A percentile compares a stretch with the other conserved stretches of the same genome.
These are phyloP conservation scores for Hypomyces perniciosus DNA, from an alignment of 2,329 filamentous ascomycete species.

Conservation along the genomic window DNA sequence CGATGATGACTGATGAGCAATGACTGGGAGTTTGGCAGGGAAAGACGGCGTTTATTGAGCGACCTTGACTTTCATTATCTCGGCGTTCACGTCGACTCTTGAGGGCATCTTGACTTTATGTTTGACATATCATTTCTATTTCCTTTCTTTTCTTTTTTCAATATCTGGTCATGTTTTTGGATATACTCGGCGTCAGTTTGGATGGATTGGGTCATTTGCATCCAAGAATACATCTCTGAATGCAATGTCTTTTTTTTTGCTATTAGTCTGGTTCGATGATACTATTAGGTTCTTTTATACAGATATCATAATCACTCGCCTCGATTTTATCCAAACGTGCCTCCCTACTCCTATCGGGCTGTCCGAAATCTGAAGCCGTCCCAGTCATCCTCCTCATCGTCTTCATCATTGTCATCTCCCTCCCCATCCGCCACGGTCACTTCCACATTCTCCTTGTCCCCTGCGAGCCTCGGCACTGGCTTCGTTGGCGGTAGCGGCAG, in stretches of 20 bases:
- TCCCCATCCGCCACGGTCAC: slow-evolving; percentile 26
- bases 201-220: not conserved
- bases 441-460: slow-evolving; percentile 25
- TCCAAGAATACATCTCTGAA: not conserved
- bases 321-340: not conserved
- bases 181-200: not conserved
- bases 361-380: slow-evolving; percentile 49
- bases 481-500: slow-evolving; percentile 1
- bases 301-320: not conserved
- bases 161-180: not conserved
- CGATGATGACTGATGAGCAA: not conserved
- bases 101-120: not conserved
- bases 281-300: not conserved
- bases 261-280: not conserved
- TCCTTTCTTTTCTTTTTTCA: not conserved
- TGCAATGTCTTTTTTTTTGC: not conserved
- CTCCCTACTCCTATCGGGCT: slow-evolving; percentile 5
- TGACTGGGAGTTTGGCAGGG: too few relatives aligned
- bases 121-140: not conserved
- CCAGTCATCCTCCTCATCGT: slow-evolving; percentile 49
- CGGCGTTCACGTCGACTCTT: too few relatives aligned
- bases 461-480: slow-evolving; percentile 4
- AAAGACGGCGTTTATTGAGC: not conserved
- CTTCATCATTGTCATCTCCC: slow-evolving; percentile 44
- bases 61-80: too few relatives aligned